Evolutionary conservation across 257 asterid genomes (phyloP).

Genomic region (Solanum chiquidenum): DNA sequence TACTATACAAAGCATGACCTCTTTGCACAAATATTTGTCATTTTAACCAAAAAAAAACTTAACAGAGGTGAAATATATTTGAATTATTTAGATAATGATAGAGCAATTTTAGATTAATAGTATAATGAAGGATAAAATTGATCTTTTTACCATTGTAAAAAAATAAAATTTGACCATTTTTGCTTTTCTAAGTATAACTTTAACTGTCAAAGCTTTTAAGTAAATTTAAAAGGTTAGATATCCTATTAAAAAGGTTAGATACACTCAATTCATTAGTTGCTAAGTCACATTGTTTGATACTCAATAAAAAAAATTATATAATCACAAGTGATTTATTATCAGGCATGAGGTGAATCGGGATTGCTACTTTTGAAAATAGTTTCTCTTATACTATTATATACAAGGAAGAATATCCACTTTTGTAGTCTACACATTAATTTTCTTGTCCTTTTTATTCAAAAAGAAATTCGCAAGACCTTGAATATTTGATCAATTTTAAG

Average conservation of each 20-base stretch:
- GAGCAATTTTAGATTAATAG: background rate
- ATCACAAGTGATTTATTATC: background rate
- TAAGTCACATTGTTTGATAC: background rate
- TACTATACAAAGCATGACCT: background rate
- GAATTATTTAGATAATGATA: background rate
- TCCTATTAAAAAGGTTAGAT: no score
- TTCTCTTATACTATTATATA: no score
- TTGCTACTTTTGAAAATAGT: background rate
- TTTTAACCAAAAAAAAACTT: background rate
- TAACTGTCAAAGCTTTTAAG: background rate
- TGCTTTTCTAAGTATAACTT: no score
- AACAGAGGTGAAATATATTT: background rate
- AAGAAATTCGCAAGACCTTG: background rate
- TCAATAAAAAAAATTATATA: background rate
- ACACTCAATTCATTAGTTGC: background rate
- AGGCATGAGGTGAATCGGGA: no score
- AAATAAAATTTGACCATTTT: no score
- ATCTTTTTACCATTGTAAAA: background rate
- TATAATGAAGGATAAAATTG: background rate
- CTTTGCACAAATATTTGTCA: background rate
- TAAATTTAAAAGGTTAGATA: background rate
- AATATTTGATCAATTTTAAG: no score
- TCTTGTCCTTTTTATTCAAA: background rate
- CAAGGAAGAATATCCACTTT: background rate
- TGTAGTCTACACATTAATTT: background rate